Conservation (phyloP, 2,329 filamentous ascomycete genomes). For the Sordariomycetes sp. region DNA sequence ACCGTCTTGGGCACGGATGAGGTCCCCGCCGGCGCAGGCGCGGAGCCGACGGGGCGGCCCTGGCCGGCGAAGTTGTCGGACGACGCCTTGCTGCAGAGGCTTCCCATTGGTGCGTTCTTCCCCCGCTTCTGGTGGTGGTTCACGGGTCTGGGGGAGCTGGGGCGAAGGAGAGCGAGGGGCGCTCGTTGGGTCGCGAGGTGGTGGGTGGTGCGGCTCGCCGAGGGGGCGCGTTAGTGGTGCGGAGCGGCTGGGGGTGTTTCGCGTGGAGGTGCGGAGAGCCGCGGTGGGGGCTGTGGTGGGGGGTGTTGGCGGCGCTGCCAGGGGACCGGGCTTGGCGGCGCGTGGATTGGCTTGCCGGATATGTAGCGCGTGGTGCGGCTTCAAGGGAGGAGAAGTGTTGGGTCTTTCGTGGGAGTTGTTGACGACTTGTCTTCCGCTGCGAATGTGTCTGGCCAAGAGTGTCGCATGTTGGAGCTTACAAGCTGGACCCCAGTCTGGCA, state of each 20-base stretch:
- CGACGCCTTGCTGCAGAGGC: slow-evolving; percentile 65
- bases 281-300: neutral
- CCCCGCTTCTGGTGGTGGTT: neutral
- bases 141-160: neutral
- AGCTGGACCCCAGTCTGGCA: no score
- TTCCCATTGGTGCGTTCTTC: slow-evolving; percentile 50
- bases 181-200: neutral
- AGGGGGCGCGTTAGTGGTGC: neutral
- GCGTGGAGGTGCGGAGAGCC: neutral
- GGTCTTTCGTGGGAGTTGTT: no score
- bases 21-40: slow-evolving; percentile 21
- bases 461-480: no score
- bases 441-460: no score
- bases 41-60: slow-evolving; percentile 57
- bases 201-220: neutral
- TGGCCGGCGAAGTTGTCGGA: slow-evolving; percentile 57
- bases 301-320: neutral
- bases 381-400: neutral
- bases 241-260: neutral
- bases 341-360: neutral
- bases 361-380: neutral
- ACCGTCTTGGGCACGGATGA: slow-evolving; percentile 33
- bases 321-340: neutral
- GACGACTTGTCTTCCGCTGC: no score
- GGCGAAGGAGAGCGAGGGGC: neutral